These are phyloP conservation scores for Trypanosoma mega DNA, from an alignment of 208 protist species.

Conservation along the genomic window DNA sequence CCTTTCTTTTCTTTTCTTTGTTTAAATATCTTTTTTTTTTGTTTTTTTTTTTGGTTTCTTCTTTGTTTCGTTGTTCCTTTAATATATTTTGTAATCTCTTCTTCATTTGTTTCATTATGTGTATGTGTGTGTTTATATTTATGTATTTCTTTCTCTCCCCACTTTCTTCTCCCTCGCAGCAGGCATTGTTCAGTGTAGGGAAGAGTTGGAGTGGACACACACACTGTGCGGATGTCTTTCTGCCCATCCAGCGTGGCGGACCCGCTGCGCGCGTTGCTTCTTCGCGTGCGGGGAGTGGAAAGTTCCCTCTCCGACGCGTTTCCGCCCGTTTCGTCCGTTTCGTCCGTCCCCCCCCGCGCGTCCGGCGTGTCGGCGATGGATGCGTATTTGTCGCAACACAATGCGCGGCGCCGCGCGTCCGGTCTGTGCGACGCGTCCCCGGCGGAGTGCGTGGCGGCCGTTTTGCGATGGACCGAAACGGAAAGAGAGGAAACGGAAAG, in stretches of 20 bases:
- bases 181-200: neutral
- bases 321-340: neutral
- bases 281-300: constrained; percentile 52
- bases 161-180: neutral
- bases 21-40: neutral
- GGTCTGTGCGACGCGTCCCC: too few relatives aligned
- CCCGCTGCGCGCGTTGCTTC: constrained; percentile 62
- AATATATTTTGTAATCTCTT: constrained; percentile 4
- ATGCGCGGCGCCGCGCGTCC: too few relatives aligned
- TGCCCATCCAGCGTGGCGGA: constrained; percentile 50
- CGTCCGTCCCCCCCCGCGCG: too few relatives aligned
- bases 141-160: constrained; percentile 6
- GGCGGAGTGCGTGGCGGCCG: neutral
- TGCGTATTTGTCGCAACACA: neutral
- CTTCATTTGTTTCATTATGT: neutral
- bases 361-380: neutral
- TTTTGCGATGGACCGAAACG: neutral
- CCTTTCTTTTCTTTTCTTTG: too few relatives aligned
- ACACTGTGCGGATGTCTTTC: too few relatives aligned
- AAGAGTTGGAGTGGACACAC: too few relatives aligned
- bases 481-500: neutral
- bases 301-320: constrained; percentile 25
- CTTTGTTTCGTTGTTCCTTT: constrained; percentile 3
- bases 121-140: too few relatives aligned
- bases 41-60: constrained; percentile 12